phyloP scores from a whole-genome alignment of 805 yeast genomes.

The Pichia californica region DNA sequence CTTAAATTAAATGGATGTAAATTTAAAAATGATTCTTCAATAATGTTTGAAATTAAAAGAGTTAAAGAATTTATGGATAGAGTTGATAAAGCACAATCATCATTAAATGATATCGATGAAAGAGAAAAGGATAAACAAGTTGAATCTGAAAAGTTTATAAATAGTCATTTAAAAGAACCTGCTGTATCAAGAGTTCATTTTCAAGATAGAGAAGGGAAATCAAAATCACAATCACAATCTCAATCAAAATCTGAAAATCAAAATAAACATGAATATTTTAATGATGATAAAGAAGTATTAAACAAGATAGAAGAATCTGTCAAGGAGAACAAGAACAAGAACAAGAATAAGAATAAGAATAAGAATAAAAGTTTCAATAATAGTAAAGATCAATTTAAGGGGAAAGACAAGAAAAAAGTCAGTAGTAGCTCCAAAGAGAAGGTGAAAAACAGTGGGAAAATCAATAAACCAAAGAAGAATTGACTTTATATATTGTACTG shows the following conservation, averaged over 20 bases:
- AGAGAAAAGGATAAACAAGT: constrained; percentile 17
- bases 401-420: not conserved
- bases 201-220: constrained; percentile 29
- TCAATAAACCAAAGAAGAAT: too few species aligned
- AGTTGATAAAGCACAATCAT: constrained; percentile 36
- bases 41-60: constrained; percentile 59
- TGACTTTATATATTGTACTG: too few species aligned
- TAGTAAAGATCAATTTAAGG: too few species aligned
- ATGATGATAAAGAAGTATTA: not conserved
- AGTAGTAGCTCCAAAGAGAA: too few species aligned
- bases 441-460: too few species aligned
- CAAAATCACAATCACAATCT: too few species aligned
- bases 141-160: constrained; percentile 27
- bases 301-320: not conserved
- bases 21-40: constrained; percentile 46
- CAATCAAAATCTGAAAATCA: too few species aligned
- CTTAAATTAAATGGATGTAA: constrained; percentile 53
- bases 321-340: constrained; percentile 17
- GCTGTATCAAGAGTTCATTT: constrained; percentile 50
- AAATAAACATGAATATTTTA: too few species aligned
- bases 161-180: constrained; percentile 30
- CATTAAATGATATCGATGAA: constrained; percentile 21
- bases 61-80: constrained; percentile 64
- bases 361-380: too few species aligned
- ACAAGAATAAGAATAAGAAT: not conserved